phyloP scores from a whole-genome alignment of 164 flowering plant genomes.

The Echeveria elegans region DNA sequence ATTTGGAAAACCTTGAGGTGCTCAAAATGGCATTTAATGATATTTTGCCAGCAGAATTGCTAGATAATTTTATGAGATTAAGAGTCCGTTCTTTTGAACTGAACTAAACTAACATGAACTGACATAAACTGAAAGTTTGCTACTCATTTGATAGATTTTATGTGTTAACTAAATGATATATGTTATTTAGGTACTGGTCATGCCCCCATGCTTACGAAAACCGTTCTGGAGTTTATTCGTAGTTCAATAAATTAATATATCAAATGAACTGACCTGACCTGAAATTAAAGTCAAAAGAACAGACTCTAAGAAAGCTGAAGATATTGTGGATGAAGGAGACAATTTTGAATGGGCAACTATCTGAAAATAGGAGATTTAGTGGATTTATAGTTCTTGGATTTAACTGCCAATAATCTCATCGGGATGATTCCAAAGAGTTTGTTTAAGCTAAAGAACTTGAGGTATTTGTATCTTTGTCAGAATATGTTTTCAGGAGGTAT shows the following conservation, averaged over 20 bases:
- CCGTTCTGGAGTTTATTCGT: no score
- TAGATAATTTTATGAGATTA: constrained; percentile 36
- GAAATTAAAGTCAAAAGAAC: no score
- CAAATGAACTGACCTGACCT: no score
- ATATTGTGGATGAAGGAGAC: constrained; percentile 25
- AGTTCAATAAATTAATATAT: no score
- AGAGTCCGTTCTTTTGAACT: no score
- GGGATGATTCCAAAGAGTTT: constrained; percentile 47
- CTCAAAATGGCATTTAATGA: constrained; percentile 29
- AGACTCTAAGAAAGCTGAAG: constrained; percentile 37
- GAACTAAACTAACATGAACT: no score
- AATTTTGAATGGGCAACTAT: constrained; percentile 52
- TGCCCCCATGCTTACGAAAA: no score
- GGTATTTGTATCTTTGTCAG: constrained; percentile 22
- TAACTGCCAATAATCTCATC: constrained; percentile 28
- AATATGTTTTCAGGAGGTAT: constrained; percentile 55
- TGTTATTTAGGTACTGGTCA: no score
- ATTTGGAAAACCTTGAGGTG: constrained; percentile 36
- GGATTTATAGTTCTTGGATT: constrained; percentile 36
- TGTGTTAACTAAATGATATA: no score
- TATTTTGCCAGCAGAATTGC: constrained; percentile 33
- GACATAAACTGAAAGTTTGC: no score
- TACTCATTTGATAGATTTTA: no score
- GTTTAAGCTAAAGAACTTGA: constrained; percentile 45
- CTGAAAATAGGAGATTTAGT: constrained; percentile 26